Conservation (phyloP, 495 filamentous ascomycete species). For the Neurospora sp. region DNA sequence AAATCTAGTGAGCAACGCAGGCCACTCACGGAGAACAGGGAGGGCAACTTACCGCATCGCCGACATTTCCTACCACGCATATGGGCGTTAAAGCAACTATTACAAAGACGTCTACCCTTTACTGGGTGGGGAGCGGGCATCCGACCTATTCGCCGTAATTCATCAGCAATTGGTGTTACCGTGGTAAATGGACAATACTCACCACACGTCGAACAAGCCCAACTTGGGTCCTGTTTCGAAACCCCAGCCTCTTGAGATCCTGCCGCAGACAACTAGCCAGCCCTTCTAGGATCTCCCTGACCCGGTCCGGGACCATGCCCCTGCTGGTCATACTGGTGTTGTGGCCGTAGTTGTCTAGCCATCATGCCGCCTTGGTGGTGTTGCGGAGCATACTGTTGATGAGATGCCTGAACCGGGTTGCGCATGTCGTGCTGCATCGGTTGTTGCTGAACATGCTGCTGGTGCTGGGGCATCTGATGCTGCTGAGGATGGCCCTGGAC, state of each 20-base stretch:
- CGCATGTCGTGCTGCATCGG: constrained; percentile 12
- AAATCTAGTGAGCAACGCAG: neutral
- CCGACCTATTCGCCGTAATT: neutral
- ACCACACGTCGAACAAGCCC: neutral
- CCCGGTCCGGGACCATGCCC: neutral
- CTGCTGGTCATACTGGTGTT: constrained; percentile 15
- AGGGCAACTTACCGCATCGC: neutral
- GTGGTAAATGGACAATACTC: neutral
- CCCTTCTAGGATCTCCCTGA: constrained; percentile 1
- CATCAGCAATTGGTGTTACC: neutral
- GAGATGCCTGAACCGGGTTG: neutral
- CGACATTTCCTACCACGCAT: neutral
- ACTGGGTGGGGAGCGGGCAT: no score
- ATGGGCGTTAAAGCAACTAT: neutral
- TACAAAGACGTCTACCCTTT: neutral
- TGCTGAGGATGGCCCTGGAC: neutral
- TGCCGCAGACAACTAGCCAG: neutral
- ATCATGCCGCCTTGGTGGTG: constrained; percentile 15
- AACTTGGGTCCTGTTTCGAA: neutral
- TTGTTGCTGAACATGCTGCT: constrained; percentile 5
- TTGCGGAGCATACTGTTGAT: constrained; percentile 1
- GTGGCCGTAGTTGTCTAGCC: constrained; percentile 25
- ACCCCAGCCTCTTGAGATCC: neutral
- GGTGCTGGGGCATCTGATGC: neutral
- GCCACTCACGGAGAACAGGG: neutral